Base-by-base conservation (phyloP, 306 rosid genomes). In the Vigna angularis region DNA sequence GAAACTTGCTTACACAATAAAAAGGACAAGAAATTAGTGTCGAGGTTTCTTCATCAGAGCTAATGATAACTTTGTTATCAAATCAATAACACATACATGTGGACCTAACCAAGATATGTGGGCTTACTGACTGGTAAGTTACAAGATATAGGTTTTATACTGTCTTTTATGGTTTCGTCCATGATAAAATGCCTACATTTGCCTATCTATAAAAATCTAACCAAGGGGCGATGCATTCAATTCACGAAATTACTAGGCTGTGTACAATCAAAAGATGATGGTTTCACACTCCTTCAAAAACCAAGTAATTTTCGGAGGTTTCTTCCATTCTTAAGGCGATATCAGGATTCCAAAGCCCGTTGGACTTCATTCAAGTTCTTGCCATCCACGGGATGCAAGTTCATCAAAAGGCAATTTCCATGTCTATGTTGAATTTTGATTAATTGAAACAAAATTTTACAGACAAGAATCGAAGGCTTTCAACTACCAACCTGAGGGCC, bases 401-500 rank as follows among this genome's bases (percentile, higher is more conserved):
- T 53, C 24, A 48, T n/a, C 32, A 49, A 26, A 57, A 66, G 68
- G 50, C 79, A 58, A 75, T 50, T 45, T 74, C 9, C 50, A 59
- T 24, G 59, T 49, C 59, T 73, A 57, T 36, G 77, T 73, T 72
- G 62, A 66, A 66, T 50, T 56, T 36, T 40, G 40, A 32, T 11
- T 57, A 16, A 70, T 9, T 12, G 18, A 20, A 65, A 40, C 52
- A 66, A 26, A 36, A 76, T 40, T 44, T 32, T 57, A 76, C 47
- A 72, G 7, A 74, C 9, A n/a, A 14, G 52, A 40, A 73, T 48
- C 40, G 50, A 30, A 66, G 0, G 9, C 42, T 70, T 75, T 79
- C 59, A 42, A 70, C 58, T 24, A 81, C 84, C 42, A 64, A 95
- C 98, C 98, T 95, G 55, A 95, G 91, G 63, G 98, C 98, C 98